Conservation (phyloP, 2,329 filamentous ascomycete species). For the Colletotrichum phormii region DNA sequence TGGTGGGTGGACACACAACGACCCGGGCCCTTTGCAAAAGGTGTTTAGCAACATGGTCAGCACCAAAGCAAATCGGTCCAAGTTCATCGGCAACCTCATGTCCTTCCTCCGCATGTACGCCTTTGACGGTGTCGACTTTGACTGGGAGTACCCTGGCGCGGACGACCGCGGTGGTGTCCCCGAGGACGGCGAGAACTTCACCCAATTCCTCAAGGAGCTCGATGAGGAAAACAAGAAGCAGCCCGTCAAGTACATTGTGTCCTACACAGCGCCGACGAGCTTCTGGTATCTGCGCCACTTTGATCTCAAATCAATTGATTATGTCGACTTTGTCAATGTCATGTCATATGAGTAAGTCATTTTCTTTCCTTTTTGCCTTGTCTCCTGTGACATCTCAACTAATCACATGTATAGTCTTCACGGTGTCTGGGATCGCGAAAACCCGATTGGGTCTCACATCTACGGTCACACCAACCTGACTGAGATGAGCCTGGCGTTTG, state of each 20-base stretch:
- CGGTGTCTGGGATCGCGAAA: conserved; percentile 52
- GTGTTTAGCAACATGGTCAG: conserved; percentile 43
- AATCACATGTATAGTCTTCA: conserved; percentile 51
- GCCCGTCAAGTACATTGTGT: conserved; percentile 37
- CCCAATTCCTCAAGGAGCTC: conserved; percentile 40
- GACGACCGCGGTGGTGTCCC: conserved; percentile 38
- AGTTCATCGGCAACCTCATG: conserved; percentile 22
- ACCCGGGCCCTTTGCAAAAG: conserved; percentile 42
- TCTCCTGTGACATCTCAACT: neutral
- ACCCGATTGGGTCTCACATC: conserved; percentile 48
- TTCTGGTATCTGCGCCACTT: conserved; percentile 48
- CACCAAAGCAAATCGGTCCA: conserved; percentile 7
- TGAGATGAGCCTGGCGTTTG: conserved; percentile 54
- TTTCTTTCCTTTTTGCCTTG: neutral
- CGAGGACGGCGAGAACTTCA: conserved; percentile 41
- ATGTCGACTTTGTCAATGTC: conserved; percentile 25
- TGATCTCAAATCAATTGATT: conserved; percentile 35
- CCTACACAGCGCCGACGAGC: conserved; percentile 40
- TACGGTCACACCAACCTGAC: conserved; percentile 58
- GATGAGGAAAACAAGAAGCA: conserved; percentile 26
- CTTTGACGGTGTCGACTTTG: conserved; percentile 37
- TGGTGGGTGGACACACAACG: conserved; percentile 55
- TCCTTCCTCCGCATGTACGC: conserved; percentile 22
- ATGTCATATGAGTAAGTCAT: conserved; percentile 11
- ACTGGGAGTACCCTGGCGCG: conserved; percentile 37